Evolutionary conservation across 257 asterid genomes (phyloP).

Genomic region (Przewalskia tangutica): DNA sequence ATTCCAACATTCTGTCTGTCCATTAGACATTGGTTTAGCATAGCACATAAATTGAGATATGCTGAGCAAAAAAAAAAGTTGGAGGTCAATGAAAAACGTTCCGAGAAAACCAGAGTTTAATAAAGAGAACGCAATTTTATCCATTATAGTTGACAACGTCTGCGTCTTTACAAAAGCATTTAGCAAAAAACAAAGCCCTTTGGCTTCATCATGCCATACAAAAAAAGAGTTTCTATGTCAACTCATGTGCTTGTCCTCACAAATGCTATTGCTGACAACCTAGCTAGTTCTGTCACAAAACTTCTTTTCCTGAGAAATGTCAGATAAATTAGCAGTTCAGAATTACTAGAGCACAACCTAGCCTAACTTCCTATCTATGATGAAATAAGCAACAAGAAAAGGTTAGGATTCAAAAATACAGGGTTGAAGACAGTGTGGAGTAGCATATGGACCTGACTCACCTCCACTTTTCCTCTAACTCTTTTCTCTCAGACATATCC

Average conservation of each 20-base stretch:
- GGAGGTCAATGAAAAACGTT: background rate
- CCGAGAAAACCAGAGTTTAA: background rate
- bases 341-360: background rate
- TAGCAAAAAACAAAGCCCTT: background rate
- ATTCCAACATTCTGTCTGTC: background rate
- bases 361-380: background rate
- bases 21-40: background rate
- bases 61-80: background rate
- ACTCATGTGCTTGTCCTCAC: background rate
- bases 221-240: background rate
- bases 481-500: conserved; percentile 94
- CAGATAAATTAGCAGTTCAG: background rate
- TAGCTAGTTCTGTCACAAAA: background rate
- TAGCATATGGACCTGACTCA: conserved; percentile 19
- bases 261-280: background rate
- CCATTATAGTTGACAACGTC: background rate
- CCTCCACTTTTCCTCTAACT: conserved; percentile 94
- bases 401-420: background rate
- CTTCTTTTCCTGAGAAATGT: background rate
- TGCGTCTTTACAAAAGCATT: background rate
- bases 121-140: background rate
- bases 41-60: background rate
- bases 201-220: background rate
- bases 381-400: background rate
- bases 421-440: background rate